These are phyloP conservation scores for Saccharomycopsis fibuligera DNA, from an alignment of 805 yeast species.

Conservation along the genomic window DNA sequence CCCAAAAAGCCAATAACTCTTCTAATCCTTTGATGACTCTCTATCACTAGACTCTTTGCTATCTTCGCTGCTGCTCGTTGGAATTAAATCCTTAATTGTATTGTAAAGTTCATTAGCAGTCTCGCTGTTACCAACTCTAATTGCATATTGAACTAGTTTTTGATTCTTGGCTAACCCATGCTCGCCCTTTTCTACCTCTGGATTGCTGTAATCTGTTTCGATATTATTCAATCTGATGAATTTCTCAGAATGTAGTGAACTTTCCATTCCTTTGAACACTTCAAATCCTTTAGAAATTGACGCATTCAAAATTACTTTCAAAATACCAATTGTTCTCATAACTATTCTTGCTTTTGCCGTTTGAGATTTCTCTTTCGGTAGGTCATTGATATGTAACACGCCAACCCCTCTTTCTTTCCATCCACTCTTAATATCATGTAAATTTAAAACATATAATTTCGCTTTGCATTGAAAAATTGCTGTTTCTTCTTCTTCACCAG, in stretches of 20 bases:
- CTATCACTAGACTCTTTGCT: too few relatives aligned
- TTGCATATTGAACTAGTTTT: slow-evolving; percentile 75
- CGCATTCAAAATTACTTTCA: slow-evolving; percentile 74
- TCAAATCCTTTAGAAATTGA: slow-evolving; percentile 59
- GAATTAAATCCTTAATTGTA: slow-evolving; percentile 31
- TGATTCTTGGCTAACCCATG: slow-evolving; percentile 35
- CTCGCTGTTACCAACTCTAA: slow-evolving; percentile 61
- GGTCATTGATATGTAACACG: slow-evolving; percentile 66
- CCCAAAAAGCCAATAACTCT: too few relatives aligned
- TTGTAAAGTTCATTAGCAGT: slow-evolving; percentile 54
- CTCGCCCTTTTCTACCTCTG: too few relatives aligned
- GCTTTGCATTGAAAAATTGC: slow-evolving; percentile 65
- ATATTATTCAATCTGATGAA: slow-evolving; percentile 70
- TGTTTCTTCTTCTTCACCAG: slow-evolving; percentile 88
- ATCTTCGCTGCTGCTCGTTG: neutral
- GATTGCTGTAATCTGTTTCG: slow-evolving; percentile 34
- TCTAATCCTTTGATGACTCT: too few relatives aligned
- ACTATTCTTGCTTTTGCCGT: slow-evolving; percentile 50
- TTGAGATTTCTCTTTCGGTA: slow-evolving; percentile 26
- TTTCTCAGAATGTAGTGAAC: slow-evolving; percentile 78
- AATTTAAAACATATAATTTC: slow-evolving; percentile 69
- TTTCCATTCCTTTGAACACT: slow-evolving; percentile 73
- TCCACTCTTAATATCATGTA: slow-evolving; percentile 60
- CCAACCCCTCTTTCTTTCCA: slow-evolving; percentile 98
- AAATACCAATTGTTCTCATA: slow-evolving; percentile 85